Percentiles rank a stretch among this genome's conserved stretches.
Evolutionary conservation across 139 green algal genomes (phyloP).

Genomic region (Picochlorum sp.): DNA sequence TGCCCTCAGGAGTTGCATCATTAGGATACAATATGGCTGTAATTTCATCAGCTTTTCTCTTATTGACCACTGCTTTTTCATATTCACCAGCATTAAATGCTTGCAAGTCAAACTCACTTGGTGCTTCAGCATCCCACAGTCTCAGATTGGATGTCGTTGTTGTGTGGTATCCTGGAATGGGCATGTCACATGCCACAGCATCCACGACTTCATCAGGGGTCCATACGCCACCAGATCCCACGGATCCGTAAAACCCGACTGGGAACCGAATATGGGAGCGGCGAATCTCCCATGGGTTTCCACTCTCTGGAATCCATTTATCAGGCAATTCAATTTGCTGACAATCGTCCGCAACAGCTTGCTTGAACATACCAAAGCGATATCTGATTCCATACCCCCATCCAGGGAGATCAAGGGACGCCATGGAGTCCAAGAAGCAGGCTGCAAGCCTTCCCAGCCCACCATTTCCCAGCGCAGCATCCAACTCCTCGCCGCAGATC

Average conservation of each 20-base stretch:
- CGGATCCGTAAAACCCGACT: constrained; percentile 63
- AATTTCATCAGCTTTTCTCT: constrained; percentile 84
- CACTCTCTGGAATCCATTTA: constrained; percentile 82
- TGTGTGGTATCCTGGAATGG: constrained; percentile 91
- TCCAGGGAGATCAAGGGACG: constrained; percentile 87
- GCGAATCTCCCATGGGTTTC: constrained; percentile 85
- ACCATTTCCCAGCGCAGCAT: constrained; percentile 94
- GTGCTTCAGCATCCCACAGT: constrained; percentile 88
- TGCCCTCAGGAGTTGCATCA: constrained; percentile 91
- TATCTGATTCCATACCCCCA: constrained; percentile 99
- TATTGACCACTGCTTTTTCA: constrained; percentile 62
- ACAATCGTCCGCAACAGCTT: constrained; percentile 43
- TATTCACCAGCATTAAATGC: constrained; percentile 73
- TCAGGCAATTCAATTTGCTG: constrained; percentile 85
- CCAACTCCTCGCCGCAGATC: constrained; percentile 44
- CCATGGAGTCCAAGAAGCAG: constrained; percentile 98
- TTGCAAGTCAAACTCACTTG: constrained; percentile 86
- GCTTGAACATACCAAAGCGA: constrained; percentile 97
- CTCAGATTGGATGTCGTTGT: constrained; percentile 88
- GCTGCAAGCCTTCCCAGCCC: constrained; percentile 93
- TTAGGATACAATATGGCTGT: constrained; percentile 96
- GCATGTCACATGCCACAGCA: constrained; percentile 86
- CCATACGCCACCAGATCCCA: constrained; percentile 48
- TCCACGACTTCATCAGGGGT: constrained; percentile 54
- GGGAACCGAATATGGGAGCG: constrained; percentile 48